Conservation (phyloP, 495 filamentous ascomycete genomes). For the Entonaema liquescens region DNA sequence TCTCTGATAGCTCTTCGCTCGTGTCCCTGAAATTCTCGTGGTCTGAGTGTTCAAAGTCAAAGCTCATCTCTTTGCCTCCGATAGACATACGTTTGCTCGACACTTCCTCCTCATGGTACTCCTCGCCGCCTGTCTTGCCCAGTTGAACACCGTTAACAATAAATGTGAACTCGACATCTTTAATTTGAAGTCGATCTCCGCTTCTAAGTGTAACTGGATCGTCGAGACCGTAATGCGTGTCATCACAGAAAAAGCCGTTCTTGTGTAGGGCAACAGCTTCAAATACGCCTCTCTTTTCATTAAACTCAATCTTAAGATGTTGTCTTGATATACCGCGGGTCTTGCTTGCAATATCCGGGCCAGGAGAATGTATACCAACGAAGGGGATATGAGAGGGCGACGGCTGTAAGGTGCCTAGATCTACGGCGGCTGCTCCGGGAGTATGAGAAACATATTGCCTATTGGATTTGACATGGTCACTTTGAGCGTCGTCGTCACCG, state of each 20-base stretch:
- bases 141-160: slow-evolving; percentile 74
- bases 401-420: slow-evolving; percentile 60
- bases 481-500: slow-evolving; percentile 43
- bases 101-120: slow-evolving; percentile 54
- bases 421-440: slow-evolving; percentile 58
- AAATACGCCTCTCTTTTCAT: slow-evolving; percentile 75
- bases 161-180: slow-evolving; percentile 77
- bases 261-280: slow-evolving; percentile 82
- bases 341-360: slow-evolving; percentile 63
- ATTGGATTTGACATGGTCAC: slow-evolving; percentile 49
- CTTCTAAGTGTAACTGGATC: slow-evolving; percentile 72
- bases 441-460: slow-evolving; percentile 61
- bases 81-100: slow-evolving; percentile 56
- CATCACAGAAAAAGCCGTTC: slow-evolving; percentile 87
- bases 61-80: slow-evolving; percentile 68
- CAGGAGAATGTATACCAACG: slow-evolving; percentile 81
- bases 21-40: slow-evolving; percentile 61
- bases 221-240: slow-evolving; percentile 69
- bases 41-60: slow-evolving; percentile 69
- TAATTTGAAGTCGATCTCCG: slow-evolving; percentile 79
- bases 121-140: slow-evolving; percentile 73
- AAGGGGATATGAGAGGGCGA: slow-evolving; percentile 73
- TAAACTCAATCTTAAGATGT: slow-evolving; percentile 86
- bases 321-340: slow-evolving; percentile 82
- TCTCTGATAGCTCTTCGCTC: slow-evolving; percentile 58